These are phyloP conservation scores for Verticillium isaacii DNA, from an alignment of 2,329 filamentous ascomycete species.

Conservation along the genomic window DNA sequence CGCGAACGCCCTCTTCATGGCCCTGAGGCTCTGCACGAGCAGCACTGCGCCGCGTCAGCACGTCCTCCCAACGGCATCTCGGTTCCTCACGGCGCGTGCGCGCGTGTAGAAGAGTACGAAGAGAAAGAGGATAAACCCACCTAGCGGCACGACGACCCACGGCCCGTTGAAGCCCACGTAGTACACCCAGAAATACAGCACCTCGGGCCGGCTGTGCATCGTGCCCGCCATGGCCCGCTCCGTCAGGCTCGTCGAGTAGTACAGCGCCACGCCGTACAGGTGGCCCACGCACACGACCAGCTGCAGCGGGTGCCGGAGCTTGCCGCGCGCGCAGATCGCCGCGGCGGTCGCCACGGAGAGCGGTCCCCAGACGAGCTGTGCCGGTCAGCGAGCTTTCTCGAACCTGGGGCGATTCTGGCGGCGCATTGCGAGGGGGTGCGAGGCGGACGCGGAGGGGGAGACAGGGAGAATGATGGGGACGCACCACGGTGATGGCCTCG, in stretches of 20 bases:
- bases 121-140: conserved; percentile 32
- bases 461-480: conserved; percentile 17
- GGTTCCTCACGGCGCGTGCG: too few species aligned
- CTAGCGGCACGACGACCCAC: conserved; percentile 52
- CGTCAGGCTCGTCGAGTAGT: conserved; percentile 53
- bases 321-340: conserved; percentile 36
- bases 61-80: too few species aligned
- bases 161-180: conserved; percentile 57
- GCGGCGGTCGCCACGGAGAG: conserved; percentile 46
- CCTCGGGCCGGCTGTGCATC: conserved; percentile 53
- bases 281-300: conserved; percentile 47
- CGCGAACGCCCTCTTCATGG: neutral
- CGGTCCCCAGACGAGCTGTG: conserved; percentile 52
- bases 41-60: neutral
- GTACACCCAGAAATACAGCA: conserved; percentile 59
- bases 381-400: neutral
- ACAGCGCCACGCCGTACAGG: conserved; percentile 58
- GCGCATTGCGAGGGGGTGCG: neutral
- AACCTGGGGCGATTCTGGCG: neutral
- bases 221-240: conserved; percentile 40
- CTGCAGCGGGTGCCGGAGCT: conserved; percentile 46
- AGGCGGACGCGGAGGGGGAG: too few species aligned
- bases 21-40: neutral
- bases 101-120: too few species aligned
- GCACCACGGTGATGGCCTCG: conserved; percentile 74